Conservation (phyloP, 352 stramenopile species). For the Globisporangium parvum region DNA sequence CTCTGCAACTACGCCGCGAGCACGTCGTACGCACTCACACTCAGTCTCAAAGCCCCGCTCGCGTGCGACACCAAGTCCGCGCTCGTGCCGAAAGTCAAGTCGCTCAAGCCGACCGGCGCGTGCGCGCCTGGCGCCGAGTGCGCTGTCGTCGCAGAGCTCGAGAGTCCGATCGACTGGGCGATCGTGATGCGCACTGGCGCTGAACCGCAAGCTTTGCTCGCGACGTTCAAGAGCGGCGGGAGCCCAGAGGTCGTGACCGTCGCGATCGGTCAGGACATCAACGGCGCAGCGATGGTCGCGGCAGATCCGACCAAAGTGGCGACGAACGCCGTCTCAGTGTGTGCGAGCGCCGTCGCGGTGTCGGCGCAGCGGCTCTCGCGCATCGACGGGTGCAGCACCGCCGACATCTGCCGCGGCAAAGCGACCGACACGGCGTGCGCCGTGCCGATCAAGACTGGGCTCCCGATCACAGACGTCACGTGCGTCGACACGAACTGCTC, state of each 20-base stretch:
- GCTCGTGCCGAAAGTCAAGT: conserved; percentile 33
- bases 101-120: conserved; percentile 25
- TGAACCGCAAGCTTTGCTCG: conserved; percentile 39
- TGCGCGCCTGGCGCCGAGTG: conserved; percentile 36
- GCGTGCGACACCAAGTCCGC: conserved; percentile 36
- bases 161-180: conserved; percentile 58
- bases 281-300: conserved; percentile 22
- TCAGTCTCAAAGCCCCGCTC: conserved; percentile 36
- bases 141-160: conserved; percentile 42
- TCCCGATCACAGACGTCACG: conserved; percentile 29
- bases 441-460: conserved; percentile 25
- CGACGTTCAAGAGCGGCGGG: conserved; percentile 33
- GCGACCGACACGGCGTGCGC: conserved; percentile 37
- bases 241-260: conserved; percentile 41
- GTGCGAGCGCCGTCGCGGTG: conserved; percentile 33
- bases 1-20: conserved; percentile 64
- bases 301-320: conserved; percentile 6
- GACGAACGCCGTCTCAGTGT: conserved; percentile 34
- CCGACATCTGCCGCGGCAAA: conserved; percentile 46
- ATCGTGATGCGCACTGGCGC: conserved; percentile 38
- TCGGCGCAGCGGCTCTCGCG: conserved; percentile 47
- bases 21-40: conserved; percentile 29
- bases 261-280: conserved; percentile 29
- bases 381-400: conserved; percentile 47
- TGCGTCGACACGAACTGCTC: conserved; percentile 42